Evolutionary conservation across 768 basidiomycete species (phyloP).

Genomic region (Russula earlei): DNA sequence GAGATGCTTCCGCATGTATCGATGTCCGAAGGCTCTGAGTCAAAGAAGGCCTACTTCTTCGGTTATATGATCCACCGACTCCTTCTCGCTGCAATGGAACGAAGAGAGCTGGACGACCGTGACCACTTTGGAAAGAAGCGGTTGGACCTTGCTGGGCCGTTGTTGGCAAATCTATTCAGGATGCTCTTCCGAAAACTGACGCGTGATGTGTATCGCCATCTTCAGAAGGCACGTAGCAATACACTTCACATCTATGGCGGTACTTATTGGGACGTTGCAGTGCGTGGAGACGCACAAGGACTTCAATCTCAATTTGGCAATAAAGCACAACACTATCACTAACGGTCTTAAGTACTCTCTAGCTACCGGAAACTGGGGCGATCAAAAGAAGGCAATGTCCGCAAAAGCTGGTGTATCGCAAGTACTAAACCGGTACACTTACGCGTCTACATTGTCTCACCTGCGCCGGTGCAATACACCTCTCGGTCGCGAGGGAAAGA

Average conservation of each 20-base stretch:
- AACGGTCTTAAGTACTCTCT: slow-evolving; percentile 97
- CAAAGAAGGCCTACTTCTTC: slow-evolving; percentile 98
- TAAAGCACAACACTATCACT: slow-evolving; percentile 95
- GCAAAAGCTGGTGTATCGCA: slow-evolving; percentile 98
- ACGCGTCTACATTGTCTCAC: slow-evolving; percentile 96
- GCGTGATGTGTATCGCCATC: slow-evolving; percentile 91
- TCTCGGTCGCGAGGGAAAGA: slow-evolving; percentile 96
- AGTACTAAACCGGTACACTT: slow-evolving; percentile 96
- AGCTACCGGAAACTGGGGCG: slow-evolving; percentile 98
- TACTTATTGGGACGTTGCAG: slow-evolving; percentile 33
- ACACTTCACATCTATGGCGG: not conserved
- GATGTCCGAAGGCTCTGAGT: slow-evolving; percentile 90
- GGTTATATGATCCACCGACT: slow-evolving; percentile 99
- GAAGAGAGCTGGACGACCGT: slow-evolving; percentile 94
- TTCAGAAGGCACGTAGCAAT: slow-evolving; percentile 70
- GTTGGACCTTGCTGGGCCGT: slow-evolving; percentile 88
- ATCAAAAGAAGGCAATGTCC: slow-evolving; percentile 97
- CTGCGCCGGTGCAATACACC: slow-evolving; percentile 97
- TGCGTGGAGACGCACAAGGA: slow-evolving; percentile 95
- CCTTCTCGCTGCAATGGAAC: slow-evolving; percentile 84
- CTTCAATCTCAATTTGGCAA: slow-evolving; percentile 83
- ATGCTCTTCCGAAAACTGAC: slow-evolving; percentile 97
- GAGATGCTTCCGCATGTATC: slow-evolving; percentile 98
- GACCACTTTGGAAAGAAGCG: slow-evolving; percentile 99
- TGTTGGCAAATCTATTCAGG: slow-evolving; percentile 94